These are phyloP conservation scores for Glycine soja DNA, from an alignment of 306 rosid species.

Conservation along the genomic window DNA sequence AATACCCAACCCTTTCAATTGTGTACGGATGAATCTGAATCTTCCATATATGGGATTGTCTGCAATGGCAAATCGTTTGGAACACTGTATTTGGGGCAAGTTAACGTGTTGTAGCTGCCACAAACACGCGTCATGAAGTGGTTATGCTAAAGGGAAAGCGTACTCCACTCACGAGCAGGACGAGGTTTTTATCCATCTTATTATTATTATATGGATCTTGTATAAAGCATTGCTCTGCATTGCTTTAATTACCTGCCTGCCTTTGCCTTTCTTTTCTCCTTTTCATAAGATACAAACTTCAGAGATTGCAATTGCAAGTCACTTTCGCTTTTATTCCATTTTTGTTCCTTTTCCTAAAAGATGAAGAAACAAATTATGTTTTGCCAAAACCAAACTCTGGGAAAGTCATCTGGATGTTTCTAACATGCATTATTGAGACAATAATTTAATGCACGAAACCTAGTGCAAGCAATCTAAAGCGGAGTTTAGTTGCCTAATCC, in stretches of 20 bases:
- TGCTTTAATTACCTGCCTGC: slow-evolving; percentile 9
- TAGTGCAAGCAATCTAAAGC: no score
- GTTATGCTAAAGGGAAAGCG: slow-evolving; percentile 5
- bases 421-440: no score
- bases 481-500: no score
- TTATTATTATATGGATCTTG: slow-evolving; percentile 2
- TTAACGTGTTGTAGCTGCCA: neutral
- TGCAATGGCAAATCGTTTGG: neutral
- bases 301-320: slow-evolving; percentile 18
- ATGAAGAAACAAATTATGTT: neutral
- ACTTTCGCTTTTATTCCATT: slow-evolving; percentile 18
- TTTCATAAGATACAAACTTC: slow-evolving; percentile 13
- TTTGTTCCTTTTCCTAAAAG: neutral
- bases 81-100: neutral
- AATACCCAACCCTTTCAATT: no score
- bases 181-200: neutral
- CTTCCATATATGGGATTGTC: neutral
- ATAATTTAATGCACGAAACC: no score
- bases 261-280: neutral
- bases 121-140: neutral
- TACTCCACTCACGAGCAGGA: neutral
- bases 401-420: no score
- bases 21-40: no score
- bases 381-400: no score
- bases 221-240: slow-evolving; percentile 29